Conservation (phyloP, 176 grass and related monocot genomes). For the Typha latifolia region DNA sequence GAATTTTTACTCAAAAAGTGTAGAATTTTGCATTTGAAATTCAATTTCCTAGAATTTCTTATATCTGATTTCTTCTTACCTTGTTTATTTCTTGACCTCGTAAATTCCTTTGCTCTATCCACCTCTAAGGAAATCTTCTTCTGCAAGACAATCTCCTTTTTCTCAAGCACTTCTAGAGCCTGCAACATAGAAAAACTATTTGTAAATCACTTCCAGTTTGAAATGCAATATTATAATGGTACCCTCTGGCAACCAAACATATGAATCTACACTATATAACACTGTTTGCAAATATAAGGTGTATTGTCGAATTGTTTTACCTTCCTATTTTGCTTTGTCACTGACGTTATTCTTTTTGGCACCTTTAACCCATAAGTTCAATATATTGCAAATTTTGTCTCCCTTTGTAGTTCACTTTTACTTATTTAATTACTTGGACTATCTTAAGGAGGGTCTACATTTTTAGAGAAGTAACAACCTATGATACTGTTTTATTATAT, state of each 20-base stretch:
- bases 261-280: no score
- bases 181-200: conserved; percentile 17
- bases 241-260: neutral
- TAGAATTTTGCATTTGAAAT: neutral
- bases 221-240: neutral
- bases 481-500: no score
- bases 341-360: no score
- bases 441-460: no score
- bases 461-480: no score
- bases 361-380: no score
- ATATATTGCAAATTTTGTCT: no score
- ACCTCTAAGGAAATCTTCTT: conserved; percentile 81
- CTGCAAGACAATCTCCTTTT: conserved; percentile 61
- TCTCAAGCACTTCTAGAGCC: conserved; percentile 59
- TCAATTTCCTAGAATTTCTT: neutral
- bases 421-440: no score
- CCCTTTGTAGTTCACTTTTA: no score
- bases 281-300: no score
- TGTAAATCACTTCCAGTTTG: neutral
- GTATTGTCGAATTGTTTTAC: no score
- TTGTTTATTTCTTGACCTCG: conserved; percentile 64
- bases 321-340: no score
- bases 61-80: conserved; percentile 14
- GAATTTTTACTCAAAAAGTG: neutral
- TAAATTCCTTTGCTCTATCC: conserved; percentile 68